These are phyloP conservation scores for Chaetoscypha palmicola DNA, from an alignment of 2,329 filamentous ascomycete genomes.

Conservation along the genomic window DNA sequence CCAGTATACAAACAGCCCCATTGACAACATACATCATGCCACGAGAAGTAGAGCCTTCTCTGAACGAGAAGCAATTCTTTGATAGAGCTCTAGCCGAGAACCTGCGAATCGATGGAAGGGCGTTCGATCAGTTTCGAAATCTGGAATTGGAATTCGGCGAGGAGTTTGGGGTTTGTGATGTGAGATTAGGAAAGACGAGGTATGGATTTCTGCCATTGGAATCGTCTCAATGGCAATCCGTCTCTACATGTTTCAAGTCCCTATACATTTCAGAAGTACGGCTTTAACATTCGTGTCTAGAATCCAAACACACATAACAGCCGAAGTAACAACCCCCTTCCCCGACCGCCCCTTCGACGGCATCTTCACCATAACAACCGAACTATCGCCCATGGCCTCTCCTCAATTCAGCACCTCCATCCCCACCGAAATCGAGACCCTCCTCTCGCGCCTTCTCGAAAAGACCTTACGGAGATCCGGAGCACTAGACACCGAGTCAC, in stretches of 20 bases:
- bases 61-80: slow-evolving; percentile 83
- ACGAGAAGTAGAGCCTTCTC: slow-evolving; percentile 82
- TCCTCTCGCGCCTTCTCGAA: slow-evolving; percentile 83
- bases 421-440: slow-evolving; percentile 74
- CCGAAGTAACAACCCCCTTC: slow-evolving; percentile 80
- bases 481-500: slow-evolving; percentile 88
- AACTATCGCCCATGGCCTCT: slow-evolving; percentile 86
- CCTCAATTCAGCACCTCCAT: slow-evolving; percentile 83
- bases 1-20: too few relatives aligned
- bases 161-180: slow-evolving; percentile 83
- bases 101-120: slow-evolving; percentile 76
- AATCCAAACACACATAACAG: slow-evolving; percentile 76
- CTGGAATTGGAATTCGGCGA: slow-evolving; percentile 78
- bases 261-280: too few relatives aligned
- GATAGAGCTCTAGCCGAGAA: slow-evolving; percentile 74
- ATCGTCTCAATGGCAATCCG: neutral
- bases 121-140: slow-evolving; percentile 71
- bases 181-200: slow-evolving; percentile 86
- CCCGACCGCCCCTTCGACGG: slow-evolving; percentile 90
- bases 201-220: slow-evolving; percentile 34
- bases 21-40: slow-evolving; percentile 73
- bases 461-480: slow-evolving; percentile 89
- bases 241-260: neutral
- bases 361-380: slow-evolving; percentile 85
- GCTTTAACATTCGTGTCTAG: too few relatives aligned